A percentile compares a stretch with the other conserved stretches of the same genome.
Evolutionary conservation across 805 yeast species (phyloP).

Genomic region (Candida ipomoeae): DNA sequence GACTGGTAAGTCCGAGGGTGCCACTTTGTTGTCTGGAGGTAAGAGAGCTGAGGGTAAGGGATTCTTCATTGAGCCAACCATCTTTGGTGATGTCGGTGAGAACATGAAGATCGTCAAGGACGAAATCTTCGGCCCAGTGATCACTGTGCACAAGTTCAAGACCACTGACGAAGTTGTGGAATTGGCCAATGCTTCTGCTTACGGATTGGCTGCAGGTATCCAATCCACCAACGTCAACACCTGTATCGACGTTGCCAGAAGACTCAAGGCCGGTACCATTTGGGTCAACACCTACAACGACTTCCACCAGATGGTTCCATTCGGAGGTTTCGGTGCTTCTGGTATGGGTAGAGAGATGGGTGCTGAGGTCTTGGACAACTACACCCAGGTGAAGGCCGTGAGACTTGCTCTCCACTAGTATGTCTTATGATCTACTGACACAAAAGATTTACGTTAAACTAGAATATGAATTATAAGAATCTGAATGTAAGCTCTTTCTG

Average conservation of each 20-base stretch:
- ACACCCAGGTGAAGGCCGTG: conserved; percentile 84
- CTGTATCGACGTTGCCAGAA: conserved; percentile 70
- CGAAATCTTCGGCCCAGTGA: conserved; percentile 95
- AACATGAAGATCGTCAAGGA: conserved; percentile 74
- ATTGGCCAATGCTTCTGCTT: conserved; percentile 74
- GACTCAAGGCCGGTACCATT: conserved; percentile 80
- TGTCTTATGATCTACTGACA: not conserved
- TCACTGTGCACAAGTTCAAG: conserved; percentile 74
- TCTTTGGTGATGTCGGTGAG: conserved; percentile 76
- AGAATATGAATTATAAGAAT: too few relatives aligned
- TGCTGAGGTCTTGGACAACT: conserved; percentile 76
- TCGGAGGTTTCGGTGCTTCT: conserved; percentile 87
- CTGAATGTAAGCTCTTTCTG: too few relatives aligned
- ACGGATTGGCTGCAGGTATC: conserved; percentile 89
- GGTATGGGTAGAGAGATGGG: conserved; percentile 96
- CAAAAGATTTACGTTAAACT: not conserved
- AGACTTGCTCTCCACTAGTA: conserved; percentile 42
- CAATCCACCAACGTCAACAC: conserved; percentile 74
- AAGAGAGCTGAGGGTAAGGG: conserved; percentile 48
- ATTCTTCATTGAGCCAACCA: conserved; percentile 72
- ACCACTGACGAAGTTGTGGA: conserved; percentile 77
- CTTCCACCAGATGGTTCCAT: conserved; percentile 82
- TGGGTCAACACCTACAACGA: conserved; percentile 92
- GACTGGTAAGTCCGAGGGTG: conserved; percentile 80
- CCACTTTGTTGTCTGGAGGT: conserved; percentile 80